These are phyloP conservation scores for Biscogniauxia marginata DNA, from an alignment of 2,329 filamentous ascomycete genomes.

Conservation along the genomic window DNA sequence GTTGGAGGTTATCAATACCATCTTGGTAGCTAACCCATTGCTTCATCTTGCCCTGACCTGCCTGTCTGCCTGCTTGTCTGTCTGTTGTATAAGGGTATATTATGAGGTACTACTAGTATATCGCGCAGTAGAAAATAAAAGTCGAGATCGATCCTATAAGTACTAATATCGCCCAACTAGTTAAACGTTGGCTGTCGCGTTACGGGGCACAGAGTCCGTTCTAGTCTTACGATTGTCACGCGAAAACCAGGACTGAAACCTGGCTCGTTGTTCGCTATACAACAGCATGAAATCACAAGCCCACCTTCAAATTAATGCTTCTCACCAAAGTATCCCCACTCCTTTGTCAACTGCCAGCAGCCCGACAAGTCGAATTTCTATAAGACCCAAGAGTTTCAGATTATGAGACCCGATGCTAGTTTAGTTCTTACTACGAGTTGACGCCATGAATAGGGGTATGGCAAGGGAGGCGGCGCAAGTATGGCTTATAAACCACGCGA, in stretches of 20 bases:
- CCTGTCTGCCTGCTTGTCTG: background rate
- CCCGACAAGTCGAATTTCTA: background rate
- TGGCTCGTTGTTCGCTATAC: background rate
- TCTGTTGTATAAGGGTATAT: background rate
- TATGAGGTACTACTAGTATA: background rate
- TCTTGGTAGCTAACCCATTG: conserved; percentile 57
- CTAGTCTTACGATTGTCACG: background rate
- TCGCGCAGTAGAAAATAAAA: background rate
- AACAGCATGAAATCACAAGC: background rate
- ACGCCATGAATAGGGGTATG: background rate
- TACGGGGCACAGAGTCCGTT: too few species aligned
- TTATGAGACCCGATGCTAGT: background rate
- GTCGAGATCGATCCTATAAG: too few species aligned
- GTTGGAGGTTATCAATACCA: conserved; percentile 53
- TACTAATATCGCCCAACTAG: background rate
- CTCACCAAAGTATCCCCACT: background rate
- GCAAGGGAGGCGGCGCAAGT: background rate
- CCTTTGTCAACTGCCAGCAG: background rate
- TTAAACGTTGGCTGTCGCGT: too few species aligned
- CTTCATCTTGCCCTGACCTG: conserved; percentile 24
- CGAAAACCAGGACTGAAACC: background rate
- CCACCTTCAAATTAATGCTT: background rate
- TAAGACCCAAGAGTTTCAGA: background rate
- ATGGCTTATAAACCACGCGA: too few species aligned
- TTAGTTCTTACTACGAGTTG: background rate